These are phyloP conservation scores for Chaetomium fimeti DNA, from an alignment of 495 filamentous ascomycete species.

Conservation along the genomic window DNA sequence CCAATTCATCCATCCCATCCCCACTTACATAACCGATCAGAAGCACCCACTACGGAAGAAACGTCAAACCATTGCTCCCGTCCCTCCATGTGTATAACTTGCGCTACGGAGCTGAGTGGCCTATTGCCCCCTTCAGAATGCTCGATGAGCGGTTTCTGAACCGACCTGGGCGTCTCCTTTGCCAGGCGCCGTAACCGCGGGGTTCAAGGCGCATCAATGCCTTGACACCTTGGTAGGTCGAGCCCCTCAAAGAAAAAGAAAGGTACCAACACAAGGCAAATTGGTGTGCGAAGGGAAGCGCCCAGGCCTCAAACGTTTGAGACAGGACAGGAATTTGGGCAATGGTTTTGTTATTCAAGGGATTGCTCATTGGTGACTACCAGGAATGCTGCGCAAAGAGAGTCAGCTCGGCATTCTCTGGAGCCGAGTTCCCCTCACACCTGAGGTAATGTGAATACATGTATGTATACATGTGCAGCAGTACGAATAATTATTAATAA, in stretches of 20 bases:
- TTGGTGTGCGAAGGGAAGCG: not conserved
- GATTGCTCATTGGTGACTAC: not conserved
- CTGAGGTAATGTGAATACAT: no score
- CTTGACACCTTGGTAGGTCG: not conserved
- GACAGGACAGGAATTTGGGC: not conserved
- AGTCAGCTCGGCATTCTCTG: slow-evolving; percentile 1
- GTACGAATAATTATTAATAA: not conserved
- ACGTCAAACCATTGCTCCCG: not conserved
- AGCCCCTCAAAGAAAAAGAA: not conserved
- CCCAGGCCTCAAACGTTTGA: not conserved
- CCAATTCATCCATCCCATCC: not conserved
- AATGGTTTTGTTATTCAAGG: not conserved
- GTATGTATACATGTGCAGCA: no score
- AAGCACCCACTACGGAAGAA: not conserved
- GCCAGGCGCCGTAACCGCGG: not conserved
- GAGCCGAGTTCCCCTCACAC: slow-evolving; percentile 11
- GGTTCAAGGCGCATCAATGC: not conserved
- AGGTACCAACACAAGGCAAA: not conserved
- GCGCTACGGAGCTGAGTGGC: not conserved
- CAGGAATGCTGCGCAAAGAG: slow-evolving; percentile 12
- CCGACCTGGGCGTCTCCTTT: not conserved
- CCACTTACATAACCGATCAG: not conserved
- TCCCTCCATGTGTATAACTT: not conserved
- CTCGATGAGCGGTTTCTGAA: not conserved
- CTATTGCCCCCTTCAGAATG: not conserved